These are phyloP conservation scores for Heritiera fomes DNA, from an alignment of 345 rosid genomes.

Conservation along the genomic window DNA sequence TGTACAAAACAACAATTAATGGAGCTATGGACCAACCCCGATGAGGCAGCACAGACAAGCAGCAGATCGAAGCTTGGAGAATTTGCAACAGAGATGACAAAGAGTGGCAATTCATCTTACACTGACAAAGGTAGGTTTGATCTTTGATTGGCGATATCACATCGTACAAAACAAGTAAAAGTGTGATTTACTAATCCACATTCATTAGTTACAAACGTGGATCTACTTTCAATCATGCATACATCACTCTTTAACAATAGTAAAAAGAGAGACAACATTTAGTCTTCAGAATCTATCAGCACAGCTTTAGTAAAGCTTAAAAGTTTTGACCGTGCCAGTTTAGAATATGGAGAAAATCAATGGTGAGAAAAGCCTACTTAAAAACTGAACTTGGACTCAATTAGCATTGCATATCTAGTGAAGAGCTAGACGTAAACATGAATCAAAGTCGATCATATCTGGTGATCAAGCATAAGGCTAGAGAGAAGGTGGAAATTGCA, in stretches of 20 bases:
- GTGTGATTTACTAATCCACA: neutral
- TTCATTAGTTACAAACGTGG: neutral
- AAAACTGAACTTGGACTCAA: neutral
- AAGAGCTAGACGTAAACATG: neutral
- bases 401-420: neutral
- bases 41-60: neutral
- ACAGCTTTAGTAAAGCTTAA: neutral
- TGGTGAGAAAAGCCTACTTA: neutral
- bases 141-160: too few species aligned
- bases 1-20: neutral
- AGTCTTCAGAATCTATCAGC: neutral
- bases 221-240: neutral
- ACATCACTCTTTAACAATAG: neutral
- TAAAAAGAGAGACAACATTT: neutral
- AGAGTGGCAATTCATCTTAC: too few species aligned
- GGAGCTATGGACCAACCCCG: neutral
- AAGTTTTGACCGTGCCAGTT: neutral
- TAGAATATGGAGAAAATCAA: neutral
- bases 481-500: slow-evolving; percentile 40
- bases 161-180: too few species aligned
- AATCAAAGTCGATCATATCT: neutral
- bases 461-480: slow-evolving; percentile 10
- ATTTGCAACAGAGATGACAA: too few species aligned
- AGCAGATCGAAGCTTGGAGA: too few species aligned
- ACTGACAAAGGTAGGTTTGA: too few species aligned